These are phyloP conservation scores for Mycena galericulata DNA, from an alignment of 768 basidiomycete species.

Conservation along the genomic window DNA sequence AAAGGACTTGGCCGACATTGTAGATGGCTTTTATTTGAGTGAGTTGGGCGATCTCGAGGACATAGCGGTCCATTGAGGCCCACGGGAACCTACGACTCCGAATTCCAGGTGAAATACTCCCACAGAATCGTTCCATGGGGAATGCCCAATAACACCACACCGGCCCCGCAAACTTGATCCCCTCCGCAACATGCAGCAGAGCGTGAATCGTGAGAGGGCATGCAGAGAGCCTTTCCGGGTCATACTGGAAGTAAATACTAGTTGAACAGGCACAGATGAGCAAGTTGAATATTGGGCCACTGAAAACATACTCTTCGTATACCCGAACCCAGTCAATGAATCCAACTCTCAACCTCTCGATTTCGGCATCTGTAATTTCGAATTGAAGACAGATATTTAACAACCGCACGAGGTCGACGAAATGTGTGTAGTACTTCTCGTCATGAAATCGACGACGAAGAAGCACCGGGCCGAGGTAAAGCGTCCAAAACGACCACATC, in stretches of 20 bases:
- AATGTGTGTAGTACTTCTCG: slow-evolving; percentile 48
- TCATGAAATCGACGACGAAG: slow-evolving; percentile 35
- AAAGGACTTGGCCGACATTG: slow-evolving; percentile 40
- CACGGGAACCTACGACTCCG: slow-evolving; percentile 47
- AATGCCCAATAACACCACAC: slow-evolving; percentile 56
- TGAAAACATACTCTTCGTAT: too few species aligned
- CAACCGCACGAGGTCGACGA: slow-evolving; percentile 46
- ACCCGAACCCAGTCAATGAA: too few species aligned
- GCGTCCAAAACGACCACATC: slow-evolving; percentile 14
- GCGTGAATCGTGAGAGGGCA: too few species aligned
- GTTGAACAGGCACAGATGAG: too few species aligned
- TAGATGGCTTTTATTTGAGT: slow-evolving; percentile 45
- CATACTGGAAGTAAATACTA: too few species aligned
- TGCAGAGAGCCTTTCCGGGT: too few species aligned
- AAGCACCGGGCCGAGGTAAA: slow-evolving; percentile 22
- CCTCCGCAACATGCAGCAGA: too few species aligned
- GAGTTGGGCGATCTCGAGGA: slow-evolving; percentile 46
- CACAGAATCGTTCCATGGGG: slow-evolving; percentile 53
- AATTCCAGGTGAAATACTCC: slow-evolving; percentile 40
- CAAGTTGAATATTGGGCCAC: too few species aligned
- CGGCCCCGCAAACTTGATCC: too few species aligned
- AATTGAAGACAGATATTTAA: slow-evolving; percentile 47
- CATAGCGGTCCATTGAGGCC: slow-evolving; percentile 41
- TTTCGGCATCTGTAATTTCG: slow-evolving; percentile 41
- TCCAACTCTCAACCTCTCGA: too few species aligned